Evolutionary conservation across 192 early-diverging fungal species (phyloP).

Genomic region (Coemansia sp.): DNA sequence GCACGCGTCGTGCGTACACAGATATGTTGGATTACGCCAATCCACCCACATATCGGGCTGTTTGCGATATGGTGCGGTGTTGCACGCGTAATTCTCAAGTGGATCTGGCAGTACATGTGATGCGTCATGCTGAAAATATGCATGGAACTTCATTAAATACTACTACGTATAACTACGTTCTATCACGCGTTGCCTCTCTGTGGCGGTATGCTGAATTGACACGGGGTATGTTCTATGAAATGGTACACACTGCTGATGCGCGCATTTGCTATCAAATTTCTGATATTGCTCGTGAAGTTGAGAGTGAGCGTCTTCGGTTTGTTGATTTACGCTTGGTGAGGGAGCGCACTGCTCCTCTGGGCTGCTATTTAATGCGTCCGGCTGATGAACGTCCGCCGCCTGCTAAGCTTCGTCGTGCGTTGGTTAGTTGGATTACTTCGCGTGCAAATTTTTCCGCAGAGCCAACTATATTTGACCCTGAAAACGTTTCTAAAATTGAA

Average conservation of each 20-base stretch:
- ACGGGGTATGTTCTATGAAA: slow-evolving; percentile 12
- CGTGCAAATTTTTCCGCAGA: slow-evolving; percentile 26
- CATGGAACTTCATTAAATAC: slow-evolving; percentile 14
- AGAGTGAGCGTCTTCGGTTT: slow-evolving; percentile 8
- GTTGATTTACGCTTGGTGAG: slow-evolving; percentile 18
- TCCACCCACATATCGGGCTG: slow-evolving; percentile 14
- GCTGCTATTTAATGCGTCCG: slow-evolving; percentile 19
- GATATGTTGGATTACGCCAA: slow-evolving; percentile 40
- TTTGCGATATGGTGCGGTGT: slow-evolving; percentile 25
- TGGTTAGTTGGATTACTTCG: slow-evolving; percentile 38
- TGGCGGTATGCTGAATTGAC: neutral
- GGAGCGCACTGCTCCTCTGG: neutral
- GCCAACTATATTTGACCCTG: slow-evolving; percentile 15
- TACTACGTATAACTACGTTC: slow-evolving; percentile 27
- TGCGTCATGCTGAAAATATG: slow-evolving; percentile 27
- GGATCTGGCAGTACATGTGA: slow-evolving; percentile 19
- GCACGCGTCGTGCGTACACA: slow-evolving; percentile 36
- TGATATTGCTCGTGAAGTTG: slow-evolving; percentile 8
- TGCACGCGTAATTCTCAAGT: slow-evolving; percentile 20
- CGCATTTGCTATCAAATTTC: slow-evolving; percentile 2
- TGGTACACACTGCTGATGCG: slow-evolving; percentile 19
- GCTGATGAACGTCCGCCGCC: slow-evolving; percentile 12
- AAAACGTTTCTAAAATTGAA: neutral
- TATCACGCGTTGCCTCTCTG: slow-evolving; percentile 8
- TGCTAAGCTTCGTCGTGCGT: slow-evolving; percentile 8